A percentile compares a stretch with the other conserved stretches of the same genome.
Conservation (phyloP, 2,329 filamentous ascomycete species). For the Hymenoscyphus repandus region DNA sequence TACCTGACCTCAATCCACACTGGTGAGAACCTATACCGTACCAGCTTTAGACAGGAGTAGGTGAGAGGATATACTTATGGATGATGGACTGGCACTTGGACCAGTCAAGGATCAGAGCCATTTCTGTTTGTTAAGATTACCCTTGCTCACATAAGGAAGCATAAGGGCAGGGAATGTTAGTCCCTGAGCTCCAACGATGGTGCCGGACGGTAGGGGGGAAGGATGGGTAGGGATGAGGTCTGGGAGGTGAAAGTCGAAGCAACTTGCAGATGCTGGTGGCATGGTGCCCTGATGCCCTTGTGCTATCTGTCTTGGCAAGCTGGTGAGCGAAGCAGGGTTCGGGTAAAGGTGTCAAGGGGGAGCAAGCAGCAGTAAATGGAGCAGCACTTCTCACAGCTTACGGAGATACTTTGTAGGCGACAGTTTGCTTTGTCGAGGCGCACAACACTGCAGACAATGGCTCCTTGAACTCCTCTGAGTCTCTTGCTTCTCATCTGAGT, state of each 20-base stretch:
- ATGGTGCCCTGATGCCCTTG: too few relatives aligned
- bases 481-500: too few relatives aligned
- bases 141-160: slow-evolving; percentile 18
- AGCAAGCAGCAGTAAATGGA: not conserved
- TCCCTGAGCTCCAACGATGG: slow-evolving; percentile 12
- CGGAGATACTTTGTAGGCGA: too few relatives aligned
- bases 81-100: slow-evolving; percentile 17
- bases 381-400: too few relatives aligned
- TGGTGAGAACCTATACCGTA: slow-evolving; percentile 2
- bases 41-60: slow-evolving; percentile 1
- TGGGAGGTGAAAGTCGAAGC: too few relatives aligned
- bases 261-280: too few relatives aligned
- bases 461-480: too few relatives aligned
- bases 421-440: not conserved
- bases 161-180: slow-evolving; percentile 14
- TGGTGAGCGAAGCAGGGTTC: too few relatives aligned
- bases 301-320: too few relatives aligned
- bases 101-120: slow-evolving; percentile 15
- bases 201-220: slow-evolving; percentile 5
- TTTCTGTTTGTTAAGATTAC: slow-evolving; percentile 13
- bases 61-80: slow-evolving; percentile 20
- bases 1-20: slow-evolving; percentile 19
- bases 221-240: not conserved
- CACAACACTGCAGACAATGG: not conserved
- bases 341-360: too few relatives aligned